A percentile compares a stretch with the other conserved stretches of the same genome.
Evolutionary conservation across 495 filamentous ascomycete species (phyloP).

Genomic region (Penicillium crystallinum): DNA sequence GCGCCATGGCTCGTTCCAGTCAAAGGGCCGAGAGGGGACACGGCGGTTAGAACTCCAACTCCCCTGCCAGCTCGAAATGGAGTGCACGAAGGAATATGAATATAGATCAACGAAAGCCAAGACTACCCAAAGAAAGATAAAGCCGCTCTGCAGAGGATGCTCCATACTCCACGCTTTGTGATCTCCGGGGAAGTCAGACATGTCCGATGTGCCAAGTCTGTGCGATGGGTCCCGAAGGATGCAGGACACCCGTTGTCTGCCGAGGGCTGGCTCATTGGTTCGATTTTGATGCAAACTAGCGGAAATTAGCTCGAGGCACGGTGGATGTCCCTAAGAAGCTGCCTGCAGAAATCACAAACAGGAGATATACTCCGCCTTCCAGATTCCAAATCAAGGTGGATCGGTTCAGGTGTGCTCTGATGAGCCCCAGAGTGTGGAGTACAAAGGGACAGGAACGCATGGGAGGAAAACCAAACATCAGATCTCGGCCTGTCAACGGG

Average conservation of each 20-base stretch:
- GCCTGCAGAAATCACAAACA: background rate
- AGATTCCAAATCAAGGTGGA: background rate
- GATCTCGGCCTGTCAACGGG: no score
- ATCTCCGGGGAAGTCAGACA: background rate
- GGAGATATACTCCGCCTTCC: no score
- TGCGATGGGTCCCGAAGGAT: background rate
- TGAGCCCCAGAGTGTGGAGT: background rate
- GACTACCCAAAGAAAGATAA: background rate
- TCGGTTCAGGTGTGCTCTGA: background rate
- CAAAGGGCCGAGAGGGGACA: constrained; percentile 15
- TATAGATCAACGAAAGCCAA: background rate
- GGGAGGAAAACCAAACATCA: no score
- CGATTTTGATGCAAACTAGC: background rate
- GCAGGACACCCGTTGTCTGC: background rate
- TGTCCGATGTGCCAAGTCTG: background rate
- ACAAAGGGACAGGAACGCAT: no score
- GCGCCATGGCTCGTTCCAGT: constrained; percentile 15
- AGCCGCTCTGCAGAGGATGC: background rate
- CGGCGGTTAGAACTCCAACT: background rate
- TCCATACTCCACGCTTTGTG: background rate
- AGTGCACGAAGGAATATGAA: background rate
- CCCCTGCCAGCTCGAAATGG: background rate
- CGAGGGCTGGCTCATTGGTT: background rate
- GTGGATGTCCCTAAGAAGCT: background rate
- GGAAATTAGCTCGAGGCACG: background rate